phyloP scores from a whole-genome alignment of 768 basidiomycete genomes.

The Serpula lacrymans region DNA sequence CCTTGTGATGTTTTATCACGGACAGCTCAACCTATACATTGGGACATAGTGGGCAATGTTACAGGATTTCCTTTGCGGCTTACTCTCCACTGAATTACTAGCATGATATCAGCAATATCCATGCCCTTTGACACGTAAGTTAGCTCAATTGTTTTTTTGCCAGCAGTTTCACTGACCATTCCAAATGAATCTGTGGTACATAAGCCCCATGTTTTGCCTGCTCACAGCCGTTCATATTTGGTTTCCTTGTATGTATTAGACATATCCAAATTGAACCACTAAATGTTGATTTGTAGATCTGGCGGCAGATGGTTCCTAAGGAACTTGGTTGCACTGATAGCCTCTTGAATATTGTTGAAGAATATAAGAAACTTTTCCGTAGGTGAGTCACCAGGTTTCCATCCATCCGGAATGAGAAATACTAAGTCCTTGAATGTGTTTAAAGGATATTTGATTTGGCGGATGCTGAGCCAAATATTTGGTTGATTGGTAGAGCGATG shows the following conservation, averaged over 20 bases:
- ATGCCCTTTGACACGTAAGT: slow-evolving; percentile 3
- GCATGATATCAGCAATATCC: slow-evolving; percentile 7
- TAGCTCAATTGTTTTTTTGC: slow-evolving; percentile 1
- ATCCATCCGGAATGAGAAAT: slow-evolving; percentile 17
- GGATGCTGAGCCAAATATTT: slow-evolving; percentile 27
- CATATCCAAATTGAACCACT: slow-evolving; percentile 29
- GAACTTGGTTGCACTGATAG: slow-evolving; percentile 6
- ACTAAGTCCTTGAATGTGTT: slow-evolving; percentile 21
- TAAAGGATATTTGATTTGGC: slow-evolving; percentile 17
- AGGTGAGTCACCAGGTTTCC: slow-evolving; percentile 2
- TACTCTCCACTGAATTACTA: slow-evolving; percentile 9
- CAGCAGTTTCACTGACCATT: slow-evolving; percentile 23
- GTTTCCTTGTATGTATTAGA: slow-evolving; percentile 13
- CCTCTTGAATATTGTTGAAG: slow-evolving; percentile 11
- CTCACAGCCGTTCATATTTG: slow-evolving; percentile 6
- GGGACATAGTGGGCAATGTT: slow-evolving; percentile 23
- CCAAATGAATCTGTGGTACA: slow-evolving; percentile 32
- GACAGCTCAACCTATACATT: slow-evolving; percentile 30
- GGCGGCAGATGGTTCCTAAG: slow-evolving; percentile 10
- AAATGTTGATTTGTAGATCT: slow-evolving; percentile 10
- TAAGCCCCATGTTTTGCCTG: slow-evolving; percentile 19
- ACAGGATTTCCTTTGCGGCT: too few species aligned
- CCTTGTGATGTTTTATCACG: slow-evolving; percentile 6
- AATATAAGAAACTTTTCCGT: slow-evolving; percentile 13
- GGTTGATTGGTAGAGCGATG: slow-evolving; percentile 28